A percentile compares a stretch with the other conserved stretches of the same genome.
Evolutionary conservation across 768 basidiomycete genomes (phyloP).

Genomic region (Collybia sordida): DNA sequence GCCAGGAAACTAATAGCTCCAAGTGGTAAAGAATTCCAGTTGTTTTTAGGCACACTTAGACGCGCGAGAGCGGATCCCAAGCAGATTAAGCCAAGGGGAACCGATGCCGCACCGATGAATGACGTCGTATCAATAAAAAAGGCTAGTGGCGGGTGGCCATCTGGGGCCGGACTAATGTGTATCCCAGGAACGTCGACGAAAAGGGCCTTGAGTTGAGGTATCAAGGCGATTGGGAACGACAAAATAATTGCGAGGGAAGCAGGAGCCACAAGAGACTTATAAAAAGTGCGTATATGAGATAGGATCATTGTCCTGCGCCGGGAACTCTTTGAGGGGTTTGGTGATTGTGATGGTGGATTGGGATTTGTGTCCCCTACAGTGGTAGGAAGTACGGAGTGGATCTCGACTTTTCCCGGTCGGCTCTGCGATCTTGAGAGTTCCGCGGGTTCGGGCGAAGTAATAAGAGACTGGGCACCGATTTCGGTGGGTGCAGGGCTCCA

Average conservation of each 20-base stretch:
- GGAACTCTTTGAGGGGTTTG: neutral
- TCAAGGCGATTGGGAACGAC: slow-evolving; percentile 47
- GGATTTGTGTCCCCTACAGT: neutral
- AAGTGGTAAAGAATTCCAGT: slow-evolving; percentile 43
- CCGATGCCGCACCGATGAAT: slow-evolving; percentile 53
- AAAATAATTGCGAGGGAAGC: slow-evolving; percentile 44
- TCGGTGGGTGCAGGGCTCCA: slow-evolving; percentile 9
- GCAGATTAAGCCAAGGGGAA: slow-evolving; percentile 53
- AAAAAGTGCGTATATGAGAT: slow-evolving; percentile 11
- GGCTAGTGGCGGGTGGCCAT: slow-evolving; percentile 56
- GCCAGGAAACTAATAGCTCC: slow-evolving; percentile 57
- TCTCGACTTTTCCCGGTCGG: neutral
- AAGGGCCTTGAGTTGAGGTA: slow-evolving; percentile 50
- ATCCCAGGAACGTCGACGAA: slow-evolving; percentile 39
- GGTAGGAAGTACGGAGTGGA: neutral
- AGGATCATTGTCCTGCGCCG: neutral
- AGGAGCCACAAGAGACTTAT: slow-evolving; percentile 38
- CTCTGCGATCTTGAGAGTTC: neutral
- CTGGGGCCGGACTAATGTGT: slow-evolving; percentile 45
- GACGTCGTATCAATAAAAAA: slow-evolving; percentile 47
- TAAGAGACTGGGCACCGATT: slow-evolving; percentile 6
- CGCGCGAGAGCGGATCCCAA: slow-evolving; percentile 60
- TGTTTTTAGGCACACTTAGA: slow-evolving; percentile 45
- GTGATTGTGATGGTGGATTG: too few relatives aligned
- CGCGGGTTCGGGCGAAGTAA: slow-evolving; percentile 12